A percentile compares a stretch with the other conserved stretches of the same genome.
Conservation (phyloP, 108 stramenopile genomes). For the Fragilaria radians region DNA sequence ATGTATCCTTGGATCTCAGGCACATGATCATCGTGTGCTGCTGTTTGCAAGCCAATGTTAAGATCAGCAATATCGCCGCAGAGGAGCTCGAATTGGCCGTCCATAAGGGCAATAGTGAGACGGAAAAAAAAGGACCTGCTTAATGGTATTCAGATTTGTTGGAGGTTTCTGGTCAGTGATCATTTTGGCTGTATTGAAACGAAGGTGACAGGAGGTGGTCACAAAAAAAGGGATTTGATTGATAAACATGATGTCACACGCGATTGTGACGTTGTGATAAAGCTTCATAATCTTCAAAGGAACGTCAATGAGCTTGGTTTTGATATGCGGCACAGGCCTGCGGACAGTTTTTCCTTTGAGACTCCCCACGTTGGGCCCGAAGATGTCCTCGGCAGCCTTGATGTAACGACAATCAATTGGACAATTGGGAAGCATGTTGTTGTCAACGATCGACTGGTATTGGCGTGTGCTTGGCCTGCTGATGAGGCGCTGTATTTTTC, state of each 20-base stretch:
- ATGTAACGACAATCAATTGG: conserved; percentile 18
- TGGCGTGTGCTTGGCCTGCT: conserved; percentile 1
- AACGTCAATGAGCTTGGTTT: neutral
- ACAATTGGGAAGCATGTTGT: conserved; percentile 27
- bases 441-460: conserved; percentile 8
- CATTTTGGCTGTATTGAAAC: conserved; percentile 18
- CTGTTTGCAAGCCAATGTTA: too few species aligned
- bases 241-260: conserved; percentile 30
- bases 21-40: conserved; percentile 32
- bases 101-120: conserved; percentile 8
- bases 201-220: conserved; percentile 19
- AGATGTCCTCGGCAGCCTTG: conserved; percentile 15
- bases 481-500: conserved; percentile 1
- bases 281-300: conserved; percentile 1
- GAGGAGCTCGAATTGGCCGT: conserved; percentile 30
- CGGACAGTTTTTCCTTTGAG: conserved; percentile 12
- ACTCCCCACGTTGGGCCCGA: conserved; percentile 17
- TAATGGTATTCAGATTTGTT: too few species aligned
- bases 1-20: conserved; percentile 34
- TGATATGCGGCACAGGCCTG: neutral
- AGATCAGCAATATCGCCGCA: conserved; percentile 5
- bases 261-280: conserved; percentile 18
- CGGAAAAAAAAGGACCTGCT: too few species aligned
- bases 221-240: conserved; percentile 25
- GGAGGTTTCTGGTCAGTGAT: too few species aligned